Evolutionary conservation across 768 basidiomycete genomes (phyloP).

Genomic region (Fistulinella prunicolor): DNA sequence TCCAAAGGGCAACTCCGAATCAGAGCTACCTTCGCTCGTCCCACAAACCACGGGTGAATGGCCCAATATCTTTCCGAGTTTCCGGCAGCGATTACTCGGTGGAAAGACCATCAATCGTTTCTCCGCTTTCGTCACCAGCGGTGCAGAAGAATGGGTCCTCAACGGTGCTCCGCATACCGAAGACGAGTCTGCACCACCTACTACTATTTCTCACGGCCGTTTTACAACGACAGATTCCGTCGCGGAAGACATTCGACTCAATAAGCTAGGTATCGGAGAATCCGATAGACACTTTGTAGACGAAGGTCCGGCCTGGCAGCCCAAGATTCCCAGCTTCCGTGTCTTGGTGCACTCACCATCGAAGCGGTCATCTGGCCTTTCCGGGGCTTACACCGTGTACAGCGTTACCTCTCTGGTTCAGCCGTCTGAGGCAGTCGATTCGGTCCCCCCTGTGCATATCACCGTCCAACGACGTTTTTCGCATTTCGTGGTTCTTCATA

Average conservation of each 20-base stretch:
- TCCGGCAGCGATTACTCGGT: constrained; percentile 67
- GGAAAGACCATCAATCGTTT: constrained; percentile 83
- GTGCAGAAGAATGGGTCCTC: constrained; percentile 82
- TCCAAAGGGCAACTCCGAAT: constrained; percentile 21
- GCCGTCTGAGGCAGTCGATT: constrained; percentile 16
- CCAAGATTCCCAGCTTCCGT: constrained; percentile 68
- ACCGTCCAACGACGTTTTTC: constrained; percentile 83
- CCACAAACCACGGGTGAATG: constrained; percentile 75
- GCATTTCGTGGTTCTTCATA: constrained; percentile 77
- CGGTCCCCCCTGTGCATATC: constrained; percentile 48
- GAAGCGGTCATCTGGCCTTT: constrained; percentile 64
- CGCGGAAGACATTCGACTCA: constrained; percentile 41
- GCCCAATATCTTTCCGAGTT: constrained; percentile 55
- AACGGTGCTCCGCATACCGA: constrained; percentile 46
- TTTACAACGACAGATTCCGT: constrained; percentile 33
- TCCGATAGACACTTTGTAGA: constrained; percentile 72
- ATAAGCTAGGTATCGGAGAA: constrained; percentile 47
- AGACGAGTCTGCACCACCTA: constrained; percentile 25
- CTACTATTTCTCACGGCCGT: constrained; percentile 25
- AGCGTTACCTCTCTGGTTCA: constrained; percentile 56
- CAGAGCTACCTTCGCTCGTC: constrained; percentile 42
- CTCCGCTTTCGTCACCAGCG: constrained; percentile 81
- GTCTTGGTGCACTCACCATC: constrained; percentile 78
- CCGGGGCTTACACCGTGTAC: constrained; percentile 75
- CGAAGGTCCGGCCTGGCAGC: constrained; percentile 67